Evolutionary conservation across 202 grass and related monocot species (phyloP), one percentile per base, ranked within the genome.

Genomic region (Brachypodium distachyon): DNA sequence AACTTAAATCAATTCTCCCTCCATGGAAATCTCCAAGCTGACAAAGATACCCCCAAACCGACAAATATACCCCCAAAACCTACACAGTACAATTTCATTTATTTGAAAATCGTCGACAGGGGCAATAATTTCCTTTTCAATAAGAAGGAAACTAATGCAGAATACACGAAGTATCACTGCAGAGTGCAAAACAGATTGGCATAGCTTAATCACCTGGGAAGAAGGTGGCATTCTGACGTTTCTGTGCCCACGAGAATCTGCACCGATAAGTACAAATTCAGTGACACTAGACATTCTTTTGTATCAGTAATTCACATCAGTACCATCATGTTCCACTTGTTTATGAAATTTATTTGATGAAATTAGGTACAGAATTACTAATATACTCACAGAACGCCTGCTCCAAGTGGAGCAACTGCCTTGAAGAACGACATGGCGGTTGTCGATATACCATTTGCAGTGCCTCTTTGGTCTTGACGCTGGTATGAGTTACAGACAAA

Each of bases 341-440:
- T 71, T 33, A 34, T 21, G 10, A 5, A n/a, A n/a, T 27, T 83
- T 16, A 18, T 26, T 26, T 33, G 27, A 19, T 32, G 0, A 18
- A 63, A 42, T 25, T 7, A 49, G 25, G 8, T 47, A 33, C n/a
- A n/a, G n/a, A n/a, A n/a, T n/a, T n/a, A n/a, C n/a, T n/a, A n/a
- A n/a, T n/a, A n/a, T 16, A 82, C 85, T 87, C 63, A 87, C 85
- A 87, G 1, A 46, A 65, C 52, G 25, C 95, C 95, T 44, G 76
- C 91, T 28, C 76, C 86, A 56, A 92, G 74, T 61, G 91, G 95
- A 75, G 82, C 95, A 68, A 84, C 33, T 51, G 94, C 82, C 81
- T 97, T 97, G 84, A 91, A 94, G 70, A 94, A 53, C n/a, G 94
- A 97, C 88, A 94, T 88, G 21, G 44, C 84, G 25, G 86, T 94